Conservation (phyloP, 768 basidiomycete species). For the Calocybe gangraenosa region DNA sequence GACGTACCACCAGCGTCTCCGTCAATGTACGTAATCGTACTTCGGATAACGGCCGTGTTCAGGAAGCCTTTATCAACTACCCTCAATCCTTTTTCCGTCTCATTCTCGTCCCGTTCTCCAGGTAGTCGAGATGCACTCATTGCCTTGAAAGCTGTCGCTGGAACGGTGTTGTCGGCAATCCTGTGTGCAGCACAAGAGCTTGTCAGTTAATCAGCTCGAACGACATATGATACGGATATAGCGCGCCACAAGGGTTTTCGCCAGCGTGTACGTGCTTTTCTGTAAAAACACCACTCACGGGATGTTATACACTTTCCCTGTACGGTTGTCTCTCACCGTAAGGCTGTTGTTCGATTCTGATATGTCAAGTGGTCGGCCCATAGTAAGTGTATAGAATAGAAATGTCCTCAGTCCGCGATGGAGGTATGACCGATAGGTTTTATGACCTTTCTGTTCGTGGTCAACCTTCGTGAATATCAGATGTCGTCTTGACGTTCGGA, state of each 20-base stretch:
- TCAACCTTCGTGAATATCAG: no score
- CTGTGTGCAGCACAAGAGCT: slow-evolving; percentile 30
- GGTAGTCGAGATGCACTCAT: slow-evolving; percentile 55
- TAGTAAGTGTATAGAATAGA: slow-evolving; percentile 1
- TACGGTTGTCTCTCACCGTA: slow-evolving; percentile 80
- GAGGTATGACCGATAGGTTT: no score
- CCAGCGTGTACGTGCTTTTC: neutral
- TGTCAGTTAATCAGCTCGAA: neutral
- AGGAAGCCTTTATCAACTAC: slow-evolving; percentile 78
- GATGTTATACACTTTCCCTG: slow-evolving; percentile 70
- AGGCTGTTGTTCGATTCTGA: slow-evolving; percentile 33
- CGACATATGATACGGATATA: no score
- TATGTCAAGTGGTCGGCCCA: slow-evolving; percentile 15
- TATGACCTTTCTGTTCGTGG: no score
- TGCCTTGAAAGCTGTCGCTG: slow-evolving; percentile 77
- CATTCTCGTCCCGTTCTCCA: slow-evolving; percentile 74
- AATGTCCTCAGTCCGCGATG: no score
- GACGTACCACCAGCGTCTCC: slow-evolving; percentile 73
- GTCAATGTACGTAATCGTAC: slow-evolving; percentile 87
- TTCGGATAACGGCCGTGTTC: slow-evolving; percentile 78
- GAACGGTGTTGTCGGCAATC: slow-evolving; percentile 75
- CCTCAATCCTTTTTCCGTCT: slow-evolving; percentile 76
- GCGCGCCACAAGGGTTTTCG: neutral
- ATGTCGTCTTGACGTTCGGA: no score
- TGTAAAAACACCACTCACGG: slow-evolving; percentile 51